Evolutionary conservation across 192 early-diverging fungal genomes (phyloP).

Genomic region (Coemansia sp.): DNA sequence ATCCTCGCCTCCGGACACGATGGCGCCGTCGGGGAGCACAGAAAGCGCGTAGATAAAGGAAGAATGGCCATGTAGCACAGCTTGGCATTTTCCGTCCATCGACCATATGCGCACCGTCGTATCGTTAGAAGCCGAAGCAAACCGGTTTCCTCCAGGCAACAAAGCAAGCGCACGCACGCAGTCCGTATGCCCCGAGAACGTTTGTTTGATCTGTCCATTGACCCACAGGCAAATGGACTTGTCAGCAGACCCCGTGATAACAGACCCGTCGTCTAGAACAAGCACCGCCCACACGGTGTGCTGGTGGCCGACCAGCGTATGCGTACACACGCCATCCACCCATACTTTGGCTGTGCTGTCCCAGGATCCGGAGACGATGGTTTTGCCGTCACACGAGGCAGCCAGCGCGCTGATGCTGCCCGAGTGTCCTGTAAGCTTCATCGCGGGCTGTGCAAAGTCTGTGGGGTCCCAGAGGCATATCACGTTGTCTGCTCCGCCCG

Average conservation of each 20-base stretch:
- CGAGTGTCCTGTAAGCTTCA: conserved; percentile 75
- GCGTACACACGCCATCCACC: conserved; percentile 71
- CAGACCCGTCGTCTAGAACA: conserved; percentile 63
- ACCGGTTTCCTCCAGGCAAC: conserved; percentile 63
- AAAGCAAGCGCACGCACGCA: conserved; percentile 79
- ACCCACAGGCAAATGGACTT: conserved; percentile 87
- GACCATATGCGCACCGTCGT: conserved; percentile 85
- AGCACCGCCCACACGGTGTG: conserved; percentile 92
- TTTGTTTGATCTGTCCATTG: conserved; percentile 62
- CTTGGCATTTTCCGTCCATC: conserved; percentile 62
- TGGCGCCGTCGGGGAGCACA: conserved; percentile 69
- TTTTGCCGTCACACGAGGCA: conserved; percentile 58
- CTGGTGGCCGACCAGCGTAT: conserved; percentile 74
- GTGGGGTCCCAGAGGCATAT: conserved; percentile 80
- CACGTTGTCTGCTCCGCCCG: conserved; percentile 78
- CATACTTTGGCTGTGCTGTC: conserved; percentile 92
- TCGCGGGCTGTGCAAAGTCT: conserved; percentile 59
- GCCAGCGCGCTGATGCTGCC: conserved; percentile 85
- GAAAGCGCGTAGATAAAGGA: conserved; percentile 88
- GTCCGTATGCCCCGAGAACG: conserved; percentile 83
- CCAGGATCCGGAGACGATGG: conserved; percentile 96
- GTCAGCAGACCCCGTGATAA: conserved; percentile 91
- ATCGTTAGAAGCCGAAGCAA: conserved; percentile 90
- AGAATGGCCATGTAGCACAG: conserved; percentile 81
- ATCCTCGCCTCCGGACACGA: conserved; percentile 94